These are phyloP conservation scores for Auricularia sp. DNA, from an alignment of 768 basidiomycete genomes.

Conservation along the genomic window DNA sequence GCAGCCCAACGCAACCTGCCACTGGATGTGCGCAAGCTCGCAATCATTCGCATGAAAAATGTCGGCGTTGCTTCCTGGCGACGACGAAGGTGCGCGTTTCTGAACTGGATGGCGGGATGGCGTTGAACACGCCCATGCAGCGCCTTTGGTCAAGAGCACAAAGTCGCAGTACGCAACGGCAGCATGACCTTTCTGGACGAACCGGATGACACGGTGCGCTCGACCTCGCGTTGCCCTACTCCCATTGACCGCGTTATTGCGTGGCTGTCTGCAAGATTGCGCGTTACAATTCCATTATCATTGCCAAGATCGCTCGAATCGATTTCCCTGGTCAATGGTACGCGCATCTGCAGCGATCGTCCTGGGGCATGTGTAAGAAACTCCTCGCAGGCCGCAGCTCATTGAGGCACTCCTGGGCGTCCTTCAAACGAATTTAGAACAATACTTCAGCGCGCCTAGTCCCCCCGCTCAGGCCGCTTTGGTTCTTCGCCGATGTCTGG, in stretches of 20 bases:
- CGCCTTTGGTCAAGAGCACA: background rate
- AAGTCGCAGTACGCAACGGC: background rate
- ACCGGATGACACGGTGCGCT: slow-evolving; percentile 58
- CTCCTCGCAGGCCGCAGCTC: slow-evolving; percentile 45
- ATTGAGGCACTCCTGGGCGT: slow-evolving; percentile 42
- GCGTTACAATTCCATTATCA: slow-evolving; percentile 63
- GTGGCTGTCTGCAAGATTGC: slow-evolving; percentile 47
- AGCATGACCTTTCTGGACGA: slow-evolving; percentile 59
- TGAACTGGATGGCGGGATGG: slow-evolving; percentile 12
- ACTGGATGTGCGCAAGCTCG: slow-evolving; percentile 60
- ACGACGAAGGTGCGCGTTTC: slow-evolving; percentile 48
- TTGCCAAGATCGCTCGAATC: slow-evolving; percentile 65
- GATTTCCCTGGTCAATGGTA: slow-evolving; percentile 73
- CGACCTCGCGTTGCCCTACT: background rate
- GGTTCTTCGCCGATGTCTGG: slow-evolving; percentile 48
- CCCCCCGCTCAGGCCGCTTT: slow-evolving; percentile 38
- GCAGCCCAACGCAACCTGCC: slow-evolving; percentile 51
- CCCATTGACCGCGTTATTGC: too few relatives aligned
- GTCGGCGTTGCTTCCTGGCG: slow-evolving; percentile 64
- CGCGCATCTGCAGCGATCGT: slow-evolving; percentile 12
- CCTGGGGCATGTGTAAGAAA: background rate
- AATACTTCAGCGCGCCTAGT: slow-evolving; percentile 34
- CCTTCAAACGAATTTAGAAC: slow-evolving; percentile 45
- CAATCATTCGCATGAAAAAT: slow-evolving; percentile 88
- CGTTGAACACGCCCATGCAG: background rate